Evolutionary conservation across 768 basidiomycete genomes (phyloP), one percentile per base, ranked within the genome.

Genomic region (Collybia sordida): DNA sequence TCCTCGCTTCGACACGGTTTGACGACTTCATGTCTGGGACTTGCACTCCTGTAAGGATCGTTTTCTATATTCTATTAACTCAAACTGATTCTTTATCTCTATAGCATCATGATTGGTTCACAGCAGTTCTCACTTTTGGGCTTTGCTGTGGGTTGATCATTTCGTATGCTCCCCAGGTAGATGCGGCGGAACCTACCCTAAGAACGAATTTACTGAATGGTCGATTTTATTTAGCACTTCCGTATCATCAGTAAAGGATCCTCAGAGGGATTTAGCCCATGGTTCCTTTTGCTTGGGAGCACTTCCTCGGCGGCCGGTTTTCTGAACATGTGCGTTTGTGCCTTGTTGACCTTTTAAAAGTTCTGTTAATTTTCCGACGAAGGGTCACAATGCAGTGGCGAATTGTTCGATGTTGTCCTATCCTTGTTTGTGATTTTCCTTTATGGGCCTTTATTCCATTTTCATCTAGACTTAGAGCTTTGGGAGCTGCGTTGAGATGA

Each of bases 201-300:
- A 23, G 9, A 35, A 41, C 46, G 17, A 28, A 37, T 19, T 15
- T 47, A 24, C 19, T 28, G 25, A 18, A 42, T 12, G 23, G 19
- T 19, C 9, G 35, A 31, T 14, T 11, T 11, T 4, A 31, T 12
- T 12, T 12, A 93, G 87, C 91, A 92, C 59, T 69, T 83, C 46
- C 80, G 93, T 6, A 97, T 97, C 57, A 88, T 97, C 59, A 64
- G 73, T 43, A 77, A 83, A 19, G 78, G 82, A 34, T 87, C 93
- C 0, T 93, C 89, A 0, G 86, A 95, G 57, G 97, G 97, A 0
- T 84, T 98, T 55, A 94, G 90, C 53, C 93, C 95, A 15, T 86
- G 89, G 80, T 98, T 90, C 61, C 72, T 98, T 27, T 73, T 98
- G 5, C 81, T 98, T 0, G 97, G 97, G 6, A 86, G 86, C 54